Base-by-base conservation (phyloP, 1,284 basidiomycete genomes). In the Peniophora sp. region DNA sequence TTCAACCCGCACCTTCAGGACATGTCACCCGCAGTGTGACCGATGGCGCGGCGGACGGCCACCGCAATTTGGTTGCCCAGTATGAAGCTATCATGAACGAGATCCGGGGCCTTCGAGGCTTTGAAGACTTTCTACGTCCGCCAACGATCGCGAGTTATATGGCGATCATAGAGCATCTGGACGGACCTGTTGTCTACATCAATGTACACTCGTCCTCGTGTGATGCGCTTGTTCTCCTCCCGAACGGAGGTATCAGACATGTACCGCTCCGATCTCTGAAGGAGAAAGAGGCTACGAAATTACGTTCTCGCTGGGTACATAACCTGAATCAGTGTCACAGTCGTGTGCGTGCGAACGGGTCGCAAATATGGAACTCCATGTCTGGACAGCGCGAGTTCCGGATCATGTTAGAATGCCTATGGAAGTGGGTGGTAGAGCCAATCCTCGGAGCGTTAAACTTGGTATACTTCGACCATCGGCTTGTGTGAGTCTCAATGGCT, bases 221-320 rank as follows among this genome's bases (percentile, higher is more conserved):
- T 12, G 23, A 18, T 18, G 36, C 32, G 10, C 23, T 39, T 6
- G 35, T 11, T 37, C 18, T 15, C 17, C 11, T 6, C n/a, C 22
- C 14, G 17, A n/a, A n/a, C 42, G 23, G 22, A 9, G n/a, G 17
- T 6, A 36, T 43, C 12, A 9, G 41, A 17, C n/a, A 34, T 17
- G 32, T 39, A 15, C 57, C 62, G 51, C 18, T 62, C 63, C 61
- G 57, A 39, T 52, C 57, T 59, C 61, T 36, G 46, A 20, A 37
- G 56, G 3, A 61, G 34, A 5, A 60, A 59, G 1, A 42, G 15
- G 39, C 39, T 8, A 22, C 8, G 20, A 41, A 22, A n/a, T 15
- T 41, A 8, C 15, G n/a, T n/a, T 6, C 39, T 5, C 15, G 6
- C 39, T 32, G 27, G 15, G 27, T 15, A 41, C 15, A 41, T 5